A percentile compares a stretch with the other conserved stretches of the same genome.
Evolutionary conservation across 176 grass and related monocot species (phyloP).

Genomic region (Musa beccarii): DNA sequence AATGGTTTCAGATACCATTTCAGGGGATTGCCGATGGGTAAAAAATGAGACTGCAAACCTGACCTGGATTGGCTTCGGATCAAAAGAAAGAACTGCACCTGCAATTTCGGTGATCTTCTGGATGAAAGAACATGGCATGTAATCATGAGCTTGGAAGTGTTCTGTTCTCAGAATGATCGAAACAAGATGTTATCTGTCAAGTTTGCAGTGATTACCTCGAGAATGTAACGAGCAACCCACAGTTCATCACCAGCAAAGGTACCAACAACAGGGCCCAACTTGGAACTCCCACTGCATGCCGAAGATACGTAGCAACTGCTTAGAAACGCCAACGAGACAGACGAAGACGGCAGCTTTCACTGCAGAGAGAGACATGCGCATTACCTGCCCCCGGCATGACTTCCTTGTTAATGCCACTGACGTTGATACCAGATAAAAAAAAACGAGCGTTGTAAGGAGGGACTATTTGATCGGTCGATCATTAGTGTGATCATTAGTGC

Average conservation of each 20-base stretch:
- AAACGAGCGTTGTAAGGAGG: not conserved
- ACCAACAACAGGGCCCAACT: no score
- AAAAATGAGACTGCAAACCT: no score
- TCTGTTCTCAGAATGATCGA: no score
- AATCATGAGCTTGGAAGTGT: not conserved
- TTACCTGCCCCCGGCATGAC: no score
- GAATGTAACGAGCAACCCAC: constrained; percentile 4
- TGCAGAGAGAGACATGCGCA: not conserved
- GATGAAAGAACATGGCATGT: not conserved
- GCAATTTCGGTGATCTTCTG: constrained; percentile 3
- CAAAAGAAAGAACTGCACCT: not conserved
- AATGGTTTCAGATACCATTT: no score
- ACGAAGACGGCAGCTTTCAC: not conserved
- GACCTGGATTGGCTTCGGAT: not conserved
- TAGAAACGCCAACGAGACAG: not conserved
- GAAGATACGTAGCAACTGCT: not conserved
- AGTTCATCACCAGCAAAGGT: not conserved
- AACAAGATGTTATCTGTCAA: no score
- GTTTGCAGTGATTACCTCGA: not conserved
- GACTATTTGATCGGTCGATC: no score
- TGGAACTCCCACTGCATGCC: no score
- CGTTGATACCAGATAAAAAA: not conserved
- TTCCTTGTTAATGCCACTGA: not conserved
- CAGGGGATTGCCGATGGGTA: no score
- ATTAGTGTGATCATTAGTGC: no score